A percentile compares a stretch with the other conserved stretches of the same genome.
Conservation (phyloP, 164 flowering plant genomes). For the Vitis rupestris region DNA sequence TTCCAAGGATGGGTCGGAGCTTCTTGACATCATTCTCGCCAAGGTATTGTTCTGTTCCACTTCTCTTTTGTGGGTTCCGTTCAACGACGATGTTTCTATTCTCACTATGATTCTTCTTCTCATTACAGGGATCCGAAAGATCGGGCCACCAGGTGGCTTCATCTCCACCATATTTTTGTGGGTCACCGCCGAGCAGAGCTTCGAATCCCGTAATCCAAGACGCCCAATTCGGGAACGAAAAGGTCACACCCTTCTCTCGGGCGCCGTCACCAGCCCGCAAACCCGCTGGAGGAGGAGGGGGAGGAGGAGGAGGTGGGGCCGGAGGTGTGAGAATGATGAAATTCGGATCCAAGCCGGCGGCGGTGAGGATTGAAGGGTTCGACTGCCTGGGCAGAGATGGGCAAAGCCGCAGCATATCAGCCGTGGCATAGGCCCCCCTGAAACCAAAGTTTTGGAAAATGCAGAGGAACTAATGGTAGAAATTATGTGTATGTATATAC, state of each 20-base stretch:
- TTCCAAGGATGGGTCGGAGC: constrained; percentile 32
- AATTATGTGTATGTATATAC: background rate
- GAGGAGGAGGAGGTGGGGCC: constrained; percentile 13
- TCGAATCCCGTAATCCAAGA: constrained; percentile 46
- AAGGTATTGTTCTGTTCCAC: constrained; percentile 22
- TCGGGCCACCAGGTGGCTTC: constrained; percentile 24
- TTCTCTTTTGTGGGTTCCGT: background rate
- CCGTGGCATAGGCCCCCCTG: constrained; percentile 27
- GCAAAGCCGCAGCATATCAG: constrained; percentile 38
- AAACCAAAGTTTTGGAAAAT: background rate
- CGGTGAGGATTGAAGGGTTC: constrained; percentile 54
- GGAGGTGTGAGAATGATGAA: constrained; percentile 27
- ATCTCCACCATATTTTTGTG: constrained; percentile 45
- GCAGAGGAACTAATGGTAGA: background rate
- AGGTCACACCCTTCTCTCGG: constrained; percentile 4
- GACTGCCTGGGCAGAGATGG: constrained; percentile 39
- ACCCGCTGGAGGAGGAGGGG: constrained; percentile 18
- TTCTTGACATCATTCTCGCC: constrained; percentile 36
- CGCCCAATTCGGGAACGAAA: constrained; percentile 26
- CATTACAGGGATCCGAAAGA: constrained; percentile 24
- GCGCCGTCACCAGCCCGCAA: constrained; percentile 19
- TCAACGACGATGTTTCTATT: background rate
- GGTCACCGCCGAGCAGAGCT: constrained; percentile 52
- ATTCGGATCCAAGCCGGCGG: constrained; percentile 38
- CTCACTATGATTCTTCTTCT: background rate